Conservation (phyloP, 1,284 basidiomycete species). For the Pterula multifida region DNA sequence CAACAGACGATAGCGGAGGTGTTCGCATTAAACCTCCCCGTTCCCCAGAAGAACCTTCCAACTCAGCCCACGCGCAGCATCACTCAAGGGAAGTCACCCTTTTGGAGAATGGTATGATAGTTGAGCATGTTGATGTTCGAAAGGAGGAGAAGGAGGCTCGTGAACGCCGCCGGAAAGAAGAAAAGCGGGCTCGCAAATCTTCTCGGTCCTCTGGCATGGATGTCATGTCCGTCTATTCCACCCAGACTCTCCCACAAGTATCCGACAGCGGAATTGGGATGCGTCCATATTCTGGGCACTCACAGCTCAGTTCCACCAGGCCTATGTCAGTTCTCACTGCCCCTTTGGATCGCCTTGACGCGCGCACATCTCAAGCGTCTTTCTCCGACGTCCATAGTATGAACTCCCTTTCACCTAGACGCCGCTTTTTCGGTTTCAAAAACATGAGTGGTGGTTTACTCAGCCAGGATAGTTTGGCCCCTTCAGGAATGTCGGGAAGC, state of each 20-base stretch:
- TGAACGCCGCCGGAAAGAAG: slow-evolving; percentile 55
- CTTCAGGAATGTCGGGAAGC: slow-evolving; percentile 69
- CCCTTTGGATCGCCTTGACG: slow-evolving; percentile 42
- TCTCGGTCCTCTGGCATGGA: slow-evolving; percentile 58
- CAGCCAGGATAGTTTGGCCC: slow-evolving; percentile 67
- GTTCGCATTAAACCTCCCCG: slow-evolving; percentile 57
- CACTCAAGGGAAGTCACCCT: slow-evolving; percentile 65
- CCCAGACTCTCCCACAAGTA: slow-evolving; percentile 39
- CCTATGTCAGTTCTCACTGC: slow-evolving; percentile 56
- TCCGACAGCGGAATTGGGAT: slow-evolving; percentile 47
- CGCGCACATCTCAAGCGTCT: slow-evolving; percentile 61
- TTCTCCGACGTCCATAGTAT: slow-evolving; percentile 69
- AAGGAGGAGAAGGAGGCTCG: slow-evolving; percentile 64
- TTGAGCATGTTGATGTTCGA: slow-evolving; percentile 76
- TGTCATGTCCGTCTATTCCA: slow-evolving; percentile 39
- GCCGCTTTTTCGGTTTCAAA: slow-evolving; percentile 75
- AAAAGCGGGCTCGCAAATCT: slow-evolving; percentile 59
- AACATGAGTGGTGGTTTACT: slow-evolving; percentile 66
- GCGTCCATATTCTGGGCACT: slow-evolving; percentile 47
- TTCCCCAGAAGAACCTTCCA: slow-evolving; percentile 25
- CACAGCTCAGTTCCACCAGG: slow-evolving; percentile 40
- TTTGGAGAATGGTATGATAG: slow-evolving; percentile 76
- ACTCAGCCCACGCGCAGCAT: slow-evolving; percentile 28
- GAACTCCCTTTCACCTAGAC: slow-evolving; percentile 52
- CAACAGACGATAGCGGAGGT: slow-evolving; percentile 42